These are phyloP conservation scores for Pilasporangium apinafurcum DNA, from an alignment of 352 stramenopile species.

Conservation along the genomic window DNA sequence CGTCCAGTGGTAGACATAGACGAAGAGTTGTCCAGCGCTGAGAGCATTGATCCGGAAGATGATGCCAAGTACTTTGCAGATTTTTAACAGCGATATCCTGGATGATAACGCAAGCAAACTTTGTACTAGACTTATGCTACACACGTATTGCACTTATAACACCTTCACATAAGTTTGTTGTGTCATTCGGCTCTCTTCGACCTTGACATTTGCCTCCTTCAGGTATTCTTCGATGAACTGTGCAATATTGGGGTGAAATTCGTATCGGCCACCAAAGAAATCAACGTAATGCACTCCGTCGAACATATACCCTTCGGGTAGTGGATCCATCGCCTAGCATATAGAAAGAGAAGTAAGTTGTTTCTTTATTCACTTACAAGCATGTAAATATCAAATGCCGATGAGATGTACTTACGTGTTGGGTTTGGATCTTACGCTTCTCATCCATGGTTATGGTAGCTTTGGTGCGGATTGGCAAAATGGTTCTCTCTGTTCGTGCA, in stretches of 20 bases:
- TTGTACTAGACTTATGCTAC: background rate
- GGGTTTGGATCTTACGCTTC: constrained; percentile 60
- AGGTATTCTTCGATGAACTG: constrained; percentile 66
- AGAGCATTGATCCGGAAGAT: constrained; percentile 65
- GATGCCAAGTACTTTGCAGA: constrained; percentile 65
- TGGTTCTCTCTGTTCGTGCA: constrained; percentile 21
- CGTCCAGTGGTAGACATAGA: background rate
- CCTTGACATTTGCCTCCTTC: constrained; percentile 29
- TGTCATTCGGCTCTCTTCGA: constrained; percentile 38
- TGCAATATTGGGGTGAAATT: constrained; percentile 68
- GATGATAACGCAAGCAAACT: background rate
- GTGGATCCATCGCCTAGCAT: constrained; percentile 46
- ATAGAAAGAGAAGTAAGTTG: background rate
- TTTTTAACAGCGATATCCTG: constrained; percentile 27
- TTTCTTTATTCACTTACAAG: background rate
- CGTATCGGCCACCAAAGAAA: constrained; percentile 58
- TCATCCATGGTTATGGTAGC: constrained; percentile 40
- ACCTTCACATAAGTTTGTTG: constrained; percentile 36
- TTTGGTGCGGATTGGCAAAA: constrained; percentile 33
- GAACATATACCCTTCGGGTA: constrained; percentile 66
- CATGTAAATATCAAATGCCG: background rate
- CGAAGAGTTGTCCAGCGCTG: constrained; percentile 41
- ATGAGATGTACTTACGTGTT: constrained; percentile 39
- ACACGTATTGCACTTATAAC: constrained; percentile 10
- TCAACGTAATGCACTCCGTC: constrained; percentile 73